Percentiles rank a stretch among this genome's conserved stretches.
Conservation (phyloP, 2,329 filamentous ascomycete species). For the Scytalidium sp. region DNA sequence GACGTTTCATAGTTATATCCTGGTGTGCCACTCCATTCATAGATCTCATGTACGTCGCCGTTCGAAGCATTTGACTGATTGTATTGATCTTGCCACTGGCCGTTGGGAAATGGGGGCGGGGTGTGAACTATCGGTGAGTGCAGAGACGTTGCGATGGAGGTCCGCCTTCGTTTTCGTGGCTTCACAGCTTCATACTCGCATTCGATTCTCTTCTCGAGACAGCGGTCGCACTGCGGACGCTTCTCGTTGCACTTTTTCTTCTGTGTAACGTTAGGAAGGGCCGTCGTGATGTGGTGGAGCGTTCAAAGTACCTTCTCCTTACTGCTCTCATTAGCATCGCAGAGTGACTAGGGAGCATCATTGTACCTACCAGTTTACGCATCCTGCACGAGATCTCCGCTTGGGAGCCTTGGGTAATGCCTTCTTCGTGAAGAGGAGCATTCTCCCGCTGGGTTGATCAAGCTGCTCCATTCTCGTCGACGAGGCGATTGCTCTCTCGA, state of each 20-base stretch:
- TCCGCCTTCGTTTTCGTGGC: slow-evolving; percentile 22
- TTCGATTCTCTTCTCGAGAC: slow-evolving; percentile 20
- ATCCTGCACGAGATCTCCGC: slow-evolving; percentile 53
- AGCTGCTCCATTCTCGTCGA: not conserved
- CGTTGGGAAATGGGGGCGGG: slow-evolving; percentile 14
- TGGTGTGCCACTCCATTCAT: slow-evolving; percentile 19
- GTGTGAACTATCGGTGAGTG: slow-evolving; percentile 13
- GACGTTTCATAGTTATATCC: slow-evolving; percentile 17
- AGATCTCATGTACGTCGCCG: slow-evolving; percentile 4
- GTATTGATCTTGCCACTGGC: slow-evolving; percentile 19
- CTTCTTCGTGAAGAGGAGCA: slow-evolving; percentile 57
- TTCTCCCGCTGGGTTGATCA: slow-evolving; percentile 22
- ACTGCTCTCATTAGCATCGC: slow-evolving; percentile 19
- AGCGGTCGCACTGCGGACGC: slow-evolving; percentile 27
- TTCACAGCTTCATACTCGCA: slow-evolving; percentile 30
- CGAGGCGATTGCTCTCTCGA: not conserved
- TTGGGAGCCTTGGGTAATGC: slow-evolving; percentile 58
- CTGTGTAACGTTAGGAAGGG: slow-evolving; percentile 8
- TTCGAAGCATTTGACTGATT: slow-evolving; percentile 12
- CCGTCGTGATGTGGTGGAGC: not conserved
- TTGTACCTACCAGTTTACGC: slow-evolving; percentile 27
- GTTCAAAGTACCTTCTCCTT: slow-evolving; percentile 28
- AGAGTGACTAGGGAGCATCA: not conserved
- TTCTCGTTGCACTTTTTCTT: slow-evolving; percentile 32
- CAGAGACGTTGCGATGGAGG: slow-evolving; percentile 20